Base-by-base conservation (phyloP, 2,329 filamentous ascomycete genomes). In the Cyanodermella asteris region DNA sequence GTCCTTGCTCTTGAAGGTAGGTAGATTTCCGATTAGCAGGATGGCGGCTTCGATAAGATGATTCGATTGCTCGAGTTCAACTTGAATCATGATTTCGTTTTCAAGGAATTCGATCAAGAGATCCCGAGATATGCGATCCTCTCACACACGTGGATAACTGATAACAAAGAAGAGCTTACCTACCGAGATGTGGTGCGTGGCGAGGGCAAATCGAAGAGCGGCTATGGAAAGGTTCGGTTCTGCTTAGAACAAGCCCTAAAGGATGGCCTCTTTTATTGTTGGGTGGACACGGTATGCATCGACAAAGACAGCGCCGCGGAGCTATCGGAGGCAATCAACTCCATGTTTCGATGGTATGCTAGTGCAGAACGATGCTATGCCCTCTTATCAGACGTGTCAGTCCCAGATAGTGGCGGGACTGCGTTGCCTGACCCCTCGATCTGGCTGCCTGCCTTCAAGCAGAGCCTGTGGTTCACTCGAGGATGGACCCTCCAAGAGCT, bases 241-340 rank as follows among this genome's bases (percentile, higher is more conserved):
- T 28, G 31, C 21, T 34, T 31, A 16, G 15, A 25, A 16, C 28
- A 34, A 8, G 39, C 37, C 4, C 6, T 9, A 4, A 16, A 25
- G 5, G 38, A 45, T 25, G 37, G 35, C n/a, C 24, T 39, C 6
- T 31, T 12, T 6, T 43, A 39, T 14, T 31, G 33, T 13, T 47
- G 44, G 44, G 33, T 44, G 3, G 44, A 47, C 28, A 46, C 42
- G 1, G 42, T 37, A 27, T 47, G 44, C 27, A 46, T 46, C 24
- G 40, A 46, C 28, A 46, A 46, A 28, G 29, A 33, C 2, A 41
- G 35, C 25, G 42, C 34, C 26, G 32, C 41, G 0, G 43, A 45
- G 32, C 33, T 47, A 4, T 40, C 38, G 6, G 37, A 44, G 24
- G 37, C 40, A 4, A 28, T 28, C 11, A 28, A 28, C 11, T 24